phyloP scores from a whole-genome alignment of 345 rosid genomes.

The Erodium maritimum region DNA sequence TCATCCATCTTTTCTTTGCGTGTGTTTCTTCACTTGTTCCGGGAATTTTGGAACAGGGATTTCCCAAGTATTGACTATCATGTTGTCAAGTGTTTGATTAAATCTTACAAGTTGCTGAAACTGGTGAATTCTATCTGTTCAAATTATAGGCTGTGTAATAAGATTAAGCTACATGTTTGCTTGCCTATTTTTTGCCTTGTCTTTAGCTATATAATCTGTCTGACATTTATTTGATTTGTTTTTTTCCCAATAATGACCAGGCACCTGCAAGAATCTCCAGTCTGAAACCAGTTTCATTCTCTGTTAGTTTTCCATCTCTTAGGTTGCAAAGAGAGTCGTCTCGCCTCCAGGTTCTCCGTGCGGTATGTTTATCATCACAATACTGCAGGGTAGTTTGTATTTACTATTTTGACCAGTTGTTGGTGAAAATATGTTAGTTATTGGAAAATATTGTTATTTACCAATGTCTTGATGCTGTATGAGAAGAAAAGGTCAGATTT shows the following conservation, averaged over 20 bases:
- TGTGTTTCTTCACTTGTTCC: background rate
- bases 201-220: background rate
- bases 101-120: too few relatives aligned
- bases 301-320: constrained; percentile 18
- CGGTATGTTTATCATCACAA: constrained; percentile 14
- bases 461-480: background rate
- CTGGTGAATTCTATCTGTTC: too few relatives aligned
- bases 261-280: constrained; percentile 12
- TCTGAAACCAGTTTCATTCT: constrained; percentile 16
- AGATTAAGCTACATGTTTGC: too few relatives aligned
- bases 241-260: constrained; percentile 8
- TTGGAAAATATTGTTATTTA: background rate
- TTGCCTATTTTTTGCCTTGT: background rate
- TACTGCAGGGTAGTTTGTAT: background rate
- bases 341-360: constrained; percentile 16
- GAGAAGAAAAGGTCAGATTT: background rate
- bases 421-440: background rate
- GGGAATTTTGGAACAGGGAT: too few relatives aligned
- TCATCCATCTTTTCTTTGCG: too few relatives aligned
- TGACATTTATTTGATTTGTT: background rate
- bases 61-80: too few relatives aligned
- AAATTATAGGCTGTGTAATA: too few relatives aligned
- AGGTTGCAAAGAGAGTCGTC: constrained; percentile 12
- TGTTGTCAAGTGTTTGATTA: too few relatives aligned
- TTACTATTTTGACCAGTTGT: background rate